Conservation (phyloP, 257 asterid genomes). For the Fraxinus excelsior region DNA sequence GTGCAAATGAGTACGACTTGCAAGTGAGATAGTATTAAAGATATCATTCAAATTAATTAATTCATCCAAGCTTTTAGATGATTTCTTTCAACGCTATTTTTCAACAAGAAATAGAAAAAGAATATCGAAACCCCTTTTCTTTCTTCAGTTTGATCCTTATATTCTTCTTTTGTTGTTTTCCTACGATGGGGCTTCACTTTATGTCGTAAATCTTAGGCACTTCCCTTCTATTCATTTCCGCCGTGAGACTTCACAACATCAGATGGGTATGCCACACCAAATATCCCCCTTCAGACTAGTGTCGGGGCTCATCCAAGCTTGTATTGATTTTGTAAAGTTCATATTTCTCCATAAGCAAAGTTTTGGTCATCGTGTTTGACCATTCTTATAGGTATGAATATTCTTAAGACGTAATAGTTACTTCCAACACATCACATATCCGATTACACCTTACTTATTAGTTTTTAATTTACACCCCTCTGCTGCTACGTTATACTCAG, state of each 20-base stretch:
- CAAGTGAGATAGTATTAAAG: not conserved
- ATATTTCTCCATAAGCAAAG: too few species aligned
- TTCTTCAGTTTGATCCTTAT: not conserved
- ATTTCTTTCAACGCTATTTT: not conserved
- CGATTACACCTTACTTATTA: not conserved
- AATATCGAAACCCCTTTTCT: not conserved
- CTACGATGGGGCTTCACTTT: not conserved
- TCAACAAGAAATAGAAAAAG: not conserved
- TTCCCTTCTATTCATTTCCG: too few species aligned
- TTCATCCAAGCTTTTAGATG: not conserved
- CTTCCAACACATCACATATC: not conserved
- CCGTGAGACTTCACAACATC: too few species aligned
- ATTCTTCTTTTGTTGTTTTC: not conserved
- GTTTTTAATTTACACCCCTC: not conserved
- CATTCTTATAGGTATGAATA: not conserved
- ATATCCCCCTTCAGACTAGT: too few species aligned
- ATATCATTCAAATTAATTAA: not conserved
- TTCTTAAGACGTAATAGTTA: not conserved
- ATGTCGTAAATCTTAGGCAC: too few species aligned
- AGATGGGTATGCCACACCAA: too few species aligned
- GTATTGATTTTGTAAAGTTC: too few species aligned
- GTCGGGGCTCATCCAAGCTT: too few species aligned
- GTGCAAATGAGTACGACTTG: not conserved
- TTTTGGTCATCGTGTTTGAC: not conserved
- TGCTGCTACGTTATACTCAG: not conserved